Conservation (phyloP, 2,329 filamentous ascomycete genomes). For the Stachybotrys elegans region DNA sequence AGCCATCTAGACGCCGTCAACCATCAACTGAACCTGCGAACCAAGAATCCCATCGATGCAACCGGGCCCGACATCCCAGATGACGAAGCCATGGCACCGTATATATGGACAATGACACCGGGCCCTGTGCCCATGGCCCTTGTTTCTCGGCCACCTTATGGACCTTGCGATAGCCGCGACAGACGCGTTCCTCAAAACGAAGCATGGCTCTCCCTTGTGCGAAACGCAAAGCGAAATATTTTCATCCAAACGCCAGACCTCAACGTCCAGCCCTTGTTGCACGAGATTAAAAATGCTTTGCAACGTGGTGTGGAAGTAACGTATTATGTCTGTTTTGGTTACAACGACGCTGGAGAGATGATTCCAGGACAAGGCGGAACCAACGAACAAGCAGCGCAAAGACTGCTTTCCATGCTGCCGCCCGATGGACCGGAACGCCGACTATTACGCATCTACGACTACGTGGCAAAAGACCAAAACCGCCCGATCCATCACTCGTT, state of each 20-base stretch:
- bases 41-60: constrained; percentile 42
- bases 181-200: constrained; percentile 66
- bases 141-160: constrained; percentile 64
- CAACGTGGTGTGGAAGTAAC: constrained; percentile 62
- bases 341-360: constrained; percentile 73
- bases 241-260: constrained; percentile 77
- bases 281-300: constrained; percentile 59
- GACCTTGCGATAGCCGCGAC: constrained; percentile 54
- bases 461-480: constrained; percentile 69
- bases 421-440: constrained; percentile 27
- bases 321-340: constrained; percentile 69
- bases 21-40: constrained; percentile 60
- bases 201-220: no score
- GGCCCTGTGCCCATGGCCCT: constrained; percentile 65
- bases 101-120: constrained; percentile 38
- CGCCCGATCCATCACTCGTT: constrained; percentile 60
- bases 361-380: constrained; percentile 71
- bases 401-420: constrained; percentile 51
- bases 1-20: constrained; percentile 54
- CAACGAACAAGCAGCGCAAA: constrained; percentile 64
- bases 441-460: constrained; percentile 59
- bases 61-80: constrained; percentile 49
- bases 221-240: constrained; percentile 56
- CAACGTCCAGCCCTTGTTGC: constrained; percentile 64
- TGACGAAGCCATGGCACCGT: constrained; percentile 60